Evolutionary conservation across 257 asterid species (phyloP), one percentile per base, ranked within the genome.

Genomic region (Eustoma russellianum): DNA sequence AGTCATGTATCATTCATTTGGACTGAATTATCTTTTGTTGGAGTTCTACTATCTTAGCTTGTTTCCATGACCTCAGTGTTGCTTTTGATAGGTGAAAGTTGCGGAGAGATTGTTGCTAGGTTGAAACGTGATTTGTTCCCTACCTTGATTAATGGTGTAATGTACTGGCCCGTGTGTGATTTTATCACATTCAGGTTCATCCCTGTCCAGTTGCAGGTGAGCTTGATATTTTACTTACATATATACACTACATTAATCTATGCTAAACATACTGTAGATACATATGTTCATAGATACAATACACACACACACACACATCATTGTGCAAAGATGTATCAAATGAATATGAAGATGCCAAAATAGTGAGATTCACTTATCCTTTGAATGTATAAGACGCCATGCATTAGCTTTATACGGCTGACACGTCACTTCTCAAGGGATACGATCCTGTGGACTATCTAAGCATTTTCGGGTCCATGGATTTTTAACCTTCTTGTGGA

Each of bases 111-210:
- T 55, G 63, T 78, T 62, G 91, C 79, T 41, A 69, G 96, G 70
- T 67, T 90, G 79, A 83, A 77, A 59, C 96, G 98, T 2, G 96
- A 90, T 61, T 53, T 90, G 72, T 24, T 79, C 47, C 94, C 94
- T 57, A 83, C 96, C 0, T 41, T 84, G 72, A 35, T 73, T 19
- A 86, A 63, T 17, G 90, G 94, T 41, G 44, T 75, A 46, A 74
- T 86, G 82, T 90, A 86, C 66, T 90, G 96, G 96, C 96, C 98
- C 4, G 4, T 79, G 24, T 90, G 96, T 66, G 98, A 90, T 61
- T 90, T 83, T 30, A 56, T 90, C 50, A 83, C 93, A 1, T 90
- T 86, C 88, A 90, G 74, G 70, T 90, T 90, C 74, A 66, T 82
- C 62, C 93, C 98, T 5, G 86, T 90, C 70, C 81, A 86, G 65